Evolutionary conservation across 495 filamentous ascomycete species (phyloP).

Genomic region (Penicillium silybi): DNA sequence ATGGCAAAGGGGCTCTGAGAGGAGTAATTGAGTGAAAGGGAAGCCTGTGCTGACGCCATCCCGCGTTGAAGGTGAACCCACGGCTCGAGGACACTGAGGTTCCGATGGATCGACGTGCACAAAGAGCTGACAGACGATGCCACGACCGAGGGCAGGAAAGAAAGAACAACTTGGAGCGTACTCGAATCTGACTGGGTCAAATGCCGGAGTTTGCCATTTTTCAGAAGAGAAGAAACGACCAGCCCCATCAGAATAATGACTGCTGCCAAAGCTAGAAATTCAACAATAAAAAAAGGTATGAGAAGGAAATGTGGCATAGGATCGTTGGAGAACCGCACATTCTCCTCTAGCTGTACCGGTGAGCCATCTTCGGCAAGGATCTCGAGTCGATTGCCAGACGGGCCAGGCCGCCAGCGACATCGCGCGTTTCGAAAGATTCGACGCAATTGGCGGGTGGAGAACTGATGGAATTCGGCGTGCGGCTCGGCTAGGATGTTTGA

Average conservation of each 20-base stretch:
- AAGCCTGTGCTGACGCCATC: slow-evolving; percentile 25
- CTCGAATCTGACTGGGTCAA: slow-evolving; percentile 37
- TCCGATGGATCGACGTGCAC: slow-evolving; percentile 39
- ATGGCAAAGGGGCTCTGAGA: slow-evolving; percentile 35
- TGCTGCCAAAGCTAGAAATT: slow-evolving; percentile 32
- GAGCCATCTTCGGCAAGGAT: slow-evolving; percentile 37
- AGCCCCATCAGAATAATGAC: slow-evolving; percentile 36
- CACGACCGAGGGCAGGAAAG: slow-evolving; percentile 36
- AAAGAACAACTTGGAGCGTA: slow-evolving; percentile 34
- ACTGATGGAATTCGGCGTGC: slow-evolving; percentile 33
- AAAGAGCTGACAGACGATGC: slow-evolving; percentile 35
- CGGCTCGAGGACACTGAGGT: slow-evolving; percentile 39
- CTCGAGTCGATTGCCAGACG: slow-evolving; percentile 29
- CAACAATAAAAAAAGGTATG: slow-evolving; percentile 39
- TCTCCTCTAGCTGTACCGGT: slow-evolving; percentile 23
- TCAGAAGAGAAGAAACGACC: slow-evolving; percentile 28
- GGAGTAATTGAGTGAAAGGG: slow-evolving; percentile 37
- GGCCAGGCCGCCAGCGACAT: slow-evolving; percentile 32
- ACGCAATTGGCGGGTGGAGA: slow-evolving; percentile 36
- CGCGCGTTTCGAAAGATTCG: slow-evolving; percentile 30
- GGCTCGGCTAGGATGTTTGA: slow-evolving; percentile 31
- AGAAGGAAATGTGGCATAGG: slow-evolving; percentile 40
- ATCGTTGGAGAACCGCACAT: slow-evolving; percentile 25
- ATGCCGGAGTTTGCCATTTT: slow-evolving; percentile 33
- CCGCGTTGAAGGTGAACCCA: slow-evolving; percentile 45